phyloP scores from a whole-genome alignment of 148 eudicot genomes.

The Rhododendron simsii region DNA sequence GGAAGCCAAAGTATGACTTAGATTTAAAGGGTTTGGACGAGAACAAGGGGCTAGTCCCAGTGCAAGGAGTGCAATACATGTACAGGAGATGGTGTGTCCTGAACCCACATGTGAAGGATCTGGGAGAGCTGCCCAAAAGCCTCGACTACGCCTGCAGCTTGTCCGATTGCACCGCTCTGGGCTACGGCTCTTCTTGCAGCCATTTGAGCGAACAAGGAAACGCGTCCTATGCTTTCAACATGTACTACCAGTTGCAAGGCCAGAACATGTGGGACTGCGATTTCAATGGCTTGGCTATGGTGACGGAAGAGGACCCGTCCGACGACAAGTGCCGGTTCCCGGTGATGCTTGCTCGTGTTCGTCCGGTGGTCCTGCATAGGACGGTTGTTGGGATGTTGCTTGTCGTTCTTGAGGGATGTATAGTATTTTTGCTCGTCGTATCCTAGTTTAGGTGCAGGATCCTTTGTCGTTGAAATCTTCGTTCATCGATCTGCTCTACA shows the following conservation, averaged over 20 bases:
- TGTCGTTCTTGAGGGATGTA: slow-evolving; percentile 39
- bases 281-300: slow-evolving; percentile 63
- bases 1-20: slow-evolving; percentile 78
- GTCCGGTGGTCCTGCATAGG: slow-evolving; percentile 29
- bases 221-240: slow-evolving; percentile 92
- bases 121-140: slow-evolving; percentile 34
- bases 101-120: slow-evolving; percentile 39
- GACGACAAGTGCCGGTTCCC: slow-evolving; percentile 58
- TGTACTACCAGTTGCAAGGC: slow-evolving; percentile 76
- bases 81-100: slow-evolving; percentile 69
- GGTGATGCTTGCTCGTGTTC: slow-evolving; percentile 69
- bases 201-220: slow-evolving; percentile 49
- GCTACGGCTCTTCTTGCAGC: slow-evolving; percentile 87
- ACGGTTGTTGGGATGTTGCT: slow-evolving; percentile 34
- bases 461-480: not conserved
- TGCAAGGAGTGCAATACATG: slow-evolving; percentile 65
- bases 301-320: slow-evolving; percentile 74
- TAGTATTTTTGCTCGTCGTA: slow-evolving; percentile 53
- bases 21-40: slow-evolving; percentile 52
- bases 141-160: slow-evolving; percentile 81
- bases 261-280: slow-evolving; percentile 81
- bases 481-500: too few relatives aligned
- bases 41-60: slow-evolving; percentile 55
- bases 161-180: slow-evolving; percentile 88
- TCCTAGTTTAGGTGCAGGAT: slow-evolving; percentile 16